Base-by-base conservation (phyloP, 2,329 filamentous ascomycete species). In the Pseudogymnoascus sp. region DNA sequence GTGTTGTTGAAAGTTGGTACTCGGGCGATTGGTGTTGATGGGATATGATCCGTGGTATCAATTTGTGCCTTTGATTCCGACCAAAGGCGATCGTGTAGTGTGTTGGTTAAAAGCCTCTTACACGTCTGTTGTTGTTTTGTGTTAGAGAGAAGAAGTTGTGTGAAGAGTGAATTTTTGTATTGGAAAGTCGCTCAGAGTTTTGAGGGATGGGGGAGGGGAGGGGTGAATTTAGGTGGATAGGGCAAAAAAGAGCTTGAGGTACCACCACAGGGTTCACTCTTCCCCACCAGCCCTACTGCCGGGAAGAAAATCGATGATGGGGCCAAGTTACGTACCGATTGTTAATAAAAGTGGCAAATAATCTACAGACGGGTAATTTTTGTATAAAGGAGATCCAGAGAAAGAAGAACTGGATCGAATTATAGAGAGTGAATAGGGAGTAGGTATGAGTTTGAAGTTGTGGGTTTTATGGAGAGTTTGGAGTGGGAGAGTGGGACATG, bases 1-100 rank as follows among this genome's bases (percentile, higher is more conserved):
- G 82, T 75, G 82, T 80, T 76, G 84, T 78, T 78, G 83, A 83
- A 83, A 85, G 88, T 87, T 88, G 82, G 85, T 87, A 84, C 77
- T 87, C 83, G 80, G 82, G 31, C 31, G 36, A 60, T 37, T 60
- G 31, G 56, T 11, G 31, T 60, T 12, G 31, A 60, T 25, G 31
- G 56, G 56, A 53, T 38, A 60, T 36, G 36, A 38, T 60, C 85
- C 85, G 85, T 88, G 75, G 73, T 86, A 76, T 69, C 72, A 69
- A 69, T 64, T 69, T 73, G 74, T 81, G 84, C 85, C 84, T 87
- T 88, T 88, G 84, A 82, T 21, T 60, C 65, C 60, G 69, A 71
- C 77, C 85, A 88, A 88, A 87, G 85, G 85, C 84, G 75, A 78
- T 74, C 68, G 66, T 63, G 61, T 38, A 59, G 62, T 53, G 44